These are phyloP conservation scores for Sutorius eximius DNA, from an alignment of 1,284 basidiomycete genomes.

Conservation along the genomic window DNA sequence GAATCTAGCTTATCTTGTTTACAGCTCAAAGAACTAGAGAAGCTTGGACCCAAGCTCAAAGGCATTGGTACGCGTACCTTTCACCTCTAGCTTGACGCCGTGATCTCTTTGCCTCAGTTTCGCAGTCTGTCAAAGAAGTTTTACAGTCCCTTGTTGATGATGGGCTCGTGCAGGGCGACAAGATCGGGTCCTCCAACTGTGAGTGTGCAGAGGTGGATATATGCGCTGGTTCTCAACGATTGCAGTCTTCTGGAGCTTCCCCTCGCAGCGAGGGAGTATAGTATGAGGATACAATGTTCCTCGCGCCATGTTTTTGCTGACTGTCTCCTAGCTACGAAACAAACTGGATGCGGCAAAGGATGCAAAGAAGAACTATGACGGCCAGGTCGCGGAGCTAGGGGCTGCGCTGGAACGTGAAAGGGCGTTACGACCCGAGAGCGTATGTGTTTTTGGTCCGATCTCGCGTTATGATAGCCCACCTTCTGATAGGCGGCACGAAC, in stretches of 20 bases:
- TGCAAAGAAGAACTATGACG: constrained; percentile 44
- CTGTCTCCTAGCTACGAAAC: constrained; percentile 51
- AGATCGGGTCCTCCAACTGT: constrained; percentile 93
- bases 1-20: neutral
- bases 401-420: constrained; percentile 51
- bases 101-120: constrained; percentile 48
- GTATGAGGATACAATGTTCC: constrained; percentile 41
- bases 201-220: constrained; percentile 33
- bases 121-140: constrained; percentile 86
- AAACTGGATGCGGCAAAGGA: constrained; percentile 58
- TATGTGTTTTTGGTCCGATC: constrained; percentile 36
- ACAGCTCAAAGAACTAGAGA: constrained; percentile 87
- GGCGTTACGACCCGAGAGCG: constrained; percentile 62
- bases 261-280: constrained; percentile 77
- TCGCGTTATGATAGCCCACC: neutral
- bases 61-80: constrained; percentile 65
- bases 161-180: constrained; percentile 78
- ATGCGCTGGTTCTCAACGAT: constrained; percentile 33
- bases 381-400: constrained; percentile 51
- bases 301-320: constrained; percentile 7
- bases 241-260: constrained; percentile 90
- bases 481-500: constrained; percentile 54
- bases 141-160: constrained; percentile 83
- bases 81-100: neutral
- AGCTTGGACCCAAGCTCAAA: constrained; percentile 79